Base-by-base conservation (phyloP, 208 protist genomes). In the Balamuthia mandrillaris region DNA sequence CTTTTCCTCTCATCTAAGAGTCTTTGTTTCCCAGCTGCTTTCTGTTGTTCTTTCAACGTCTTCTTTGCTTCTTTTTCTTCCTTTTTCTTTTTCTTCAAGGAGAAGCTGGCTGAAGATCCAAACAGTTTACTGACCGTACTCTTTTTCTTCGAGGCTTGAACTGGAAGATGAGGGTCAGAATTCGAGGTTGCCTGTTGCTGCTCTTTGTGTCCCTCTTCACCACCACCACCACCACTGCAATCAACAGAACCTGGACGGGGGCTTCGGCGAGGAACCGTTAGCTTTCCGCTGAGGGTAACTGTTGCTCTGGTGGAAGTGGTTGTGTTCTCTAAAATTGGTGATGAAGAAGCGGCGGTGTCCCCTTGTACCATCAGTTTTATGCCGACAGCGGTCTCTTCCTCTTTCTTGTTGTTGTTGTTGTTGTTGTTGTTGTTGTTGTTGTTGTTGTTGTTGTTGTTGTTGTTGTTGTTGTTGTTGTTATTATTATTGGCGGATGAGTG, bases 41-140 rank as follows among this genome's bases (percentile, higher is more conserved):
- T 16, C 3, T 2, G 33, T 66, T 31, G 16, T 66, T 27, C 63
- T 72, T 72, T 9, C 49, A 7, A 18, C 33, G 42, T n/a, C 49
- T 27, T 41, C 44, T 81, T 42, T 60, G 37, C 47, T 78, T 78
- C 66, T 6, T 14, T 31, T 56, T 56, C 68, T 77, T 77, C 70
- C 37, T n/a, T 6, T 79, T 79, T n/a, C n/a, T 18, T 27, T 79
- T 27, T 47, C 70, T 58, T n/a, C n/a, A n/a, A n/a, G n/a, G n/a
- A n/a, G n/a, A n/a, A n/a, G n/a, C n/a, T n/a, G n/a, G n/a, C n/a
- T n/a, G n/a, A n/a, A n/a, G n/a, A n/a, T n/a, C n/a, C n/a, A n/a
- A n/a, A n/a, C n/a, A 16, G 42, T 79, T 27, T 47, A 31, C 12
- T 18, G 65, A 31, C 61, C 39, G 10, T 33, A 33, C 24, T 33